Evolutionary conservation across 2,329 filamentous ascomycete species (phyloP).

Genomic region (Hysterium pulicare): DNA sequence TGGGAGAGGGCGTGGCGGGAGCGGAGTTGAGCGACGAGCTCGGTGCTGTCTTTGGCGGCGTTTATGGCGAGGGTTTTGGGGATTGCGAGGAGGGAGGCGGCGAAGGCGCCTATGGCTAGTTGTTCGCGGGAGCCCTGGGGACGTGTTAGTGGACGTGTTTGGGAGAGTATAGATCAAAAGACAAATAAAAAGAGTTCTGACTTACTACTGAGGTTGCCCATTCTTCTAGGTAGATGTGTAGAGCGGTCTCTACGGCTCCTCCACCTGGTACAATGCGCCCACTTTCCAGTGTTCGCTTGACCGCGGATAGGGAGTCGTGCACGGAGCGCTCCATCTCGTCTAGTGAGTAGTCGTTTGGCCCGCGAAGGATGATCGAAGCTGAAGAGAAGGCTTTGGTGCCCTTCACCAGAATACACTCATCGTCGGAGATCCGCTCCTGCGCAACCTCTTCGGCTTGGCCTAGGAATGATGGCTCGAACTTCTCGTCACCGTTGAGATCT

Average conservation of each 20-base stretch:
- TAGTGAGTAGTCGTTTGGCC: conserved; percentile 91
- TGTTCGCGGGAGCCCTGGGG: conserved; percentile 81
- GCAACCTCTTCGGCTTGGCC: conserved; percentile 91
- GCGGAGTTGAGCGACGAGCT: conserved; percentile 91
- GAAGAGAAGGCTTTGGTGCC: conserved; percentile 92
- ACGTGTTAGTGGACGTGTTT: conserved; percentile 2
- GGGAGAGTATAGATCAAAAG: conserved; percentile 4
- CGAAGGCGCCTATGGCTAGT: conserved; percentile 96
- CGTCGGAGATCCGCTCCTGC: conserved; percentile 98
- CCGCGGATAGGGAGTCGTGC: conserved; percentile 92
- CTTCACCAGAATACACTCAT: conserved; percentile 96
- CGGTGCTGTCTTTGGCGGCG: conserved; percentile 91
- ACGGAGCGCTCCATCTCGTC: conserved; percentile 99
- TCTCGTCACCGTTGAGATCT: conserved; percentile 95
- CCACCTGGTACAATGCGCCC: conserved; percentile 95
- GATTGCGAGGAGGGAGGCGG: conserved; percentile 87
- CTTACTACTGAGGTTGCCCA: conserved; percentile 90
- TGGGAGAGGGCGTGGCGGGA: conserved; percentile 93
- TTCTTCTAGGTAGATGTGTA: conserved; percentile 98
- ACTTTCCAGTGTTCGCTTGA: conserved; percentile 95
- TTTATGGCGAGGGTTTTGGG: conserved; percentile 97
- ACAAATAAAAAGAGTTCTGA: conserved; percentile 13
- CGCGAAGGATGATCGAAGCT: conserved; percentile 92
- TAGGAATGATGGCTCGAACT: conserved; percentile 85
- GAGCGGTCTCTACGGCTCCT: conserved; percentile 94